Conservation (phyloP, 2,329 filamentous ascomycete species). For the Ascochyta fabae region DNA sequence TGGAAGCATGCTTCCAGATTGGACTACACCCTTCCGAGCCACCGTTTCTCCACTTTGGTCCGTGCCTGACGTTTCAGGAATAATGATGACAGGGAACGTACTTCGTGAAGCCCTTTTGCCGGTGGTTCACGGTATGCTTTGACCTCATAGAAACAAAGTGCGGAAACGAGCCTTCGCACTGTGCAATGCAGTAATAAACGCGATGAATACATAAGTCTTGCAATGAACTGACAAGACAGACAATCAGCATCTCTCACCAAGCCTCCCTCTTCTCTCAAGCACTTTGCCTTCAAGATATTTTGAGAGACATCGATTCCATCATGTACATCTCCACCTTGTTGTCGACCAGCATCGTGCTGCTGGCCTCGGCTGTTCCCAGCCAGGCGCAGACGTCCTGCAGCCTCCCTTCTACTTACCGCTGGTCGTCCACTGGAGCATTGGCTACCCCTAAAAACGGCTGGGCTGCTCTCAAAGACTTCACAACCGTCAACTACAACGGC, state of each 20-base stretch:
- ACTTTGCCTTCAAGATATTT: too few relatives aligned
- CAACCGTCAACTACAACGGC: constrained; percentile 60
- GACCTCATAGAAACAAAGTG: constrained; percentile 1
- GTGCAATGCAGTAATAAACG: too few relatives aligned
- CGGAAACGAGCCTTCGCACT: background rate
- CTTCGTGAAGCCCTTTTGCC: background rate
- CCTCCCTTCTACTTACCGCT: constrained; percentile 63
- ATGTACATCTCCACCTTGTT: background rate
- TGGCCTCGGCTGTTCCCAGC: constrained; percentile 6
- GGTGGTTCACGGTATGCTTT: constrained; percentile 1
- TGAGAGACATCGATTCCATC: too few relatives aligned
- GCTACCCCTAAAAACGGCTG: constrained; percentile 62
- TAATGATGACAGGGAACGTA: background rate
- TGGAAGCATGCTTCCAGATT: background rate
- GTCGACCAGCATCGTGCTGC: constrained; percentile 1
- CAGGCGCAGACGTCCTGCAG: constrained; percentile 48
- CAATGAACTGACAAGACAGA: background rate
- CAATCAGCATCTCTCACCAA: background rate
- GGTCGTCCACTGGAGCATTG: constrained; percentile 60
- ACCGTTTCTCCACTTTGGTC: constrained; percentile 8
- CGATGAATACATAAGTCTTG: background rate
- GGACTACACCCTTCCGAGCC: too few relatives aligned
- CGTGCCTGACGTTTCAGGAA: constrained; percentile 15
- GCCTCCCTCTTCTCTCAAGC: too few relatives aligned
- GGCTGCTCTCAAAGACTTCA: constrained; percentile 70